These are phyloP conservation scores for Pisolithus microcarpus DNA, from an alignment of 768 basidiomycete species.

Conservation along the genomic window DNA sequence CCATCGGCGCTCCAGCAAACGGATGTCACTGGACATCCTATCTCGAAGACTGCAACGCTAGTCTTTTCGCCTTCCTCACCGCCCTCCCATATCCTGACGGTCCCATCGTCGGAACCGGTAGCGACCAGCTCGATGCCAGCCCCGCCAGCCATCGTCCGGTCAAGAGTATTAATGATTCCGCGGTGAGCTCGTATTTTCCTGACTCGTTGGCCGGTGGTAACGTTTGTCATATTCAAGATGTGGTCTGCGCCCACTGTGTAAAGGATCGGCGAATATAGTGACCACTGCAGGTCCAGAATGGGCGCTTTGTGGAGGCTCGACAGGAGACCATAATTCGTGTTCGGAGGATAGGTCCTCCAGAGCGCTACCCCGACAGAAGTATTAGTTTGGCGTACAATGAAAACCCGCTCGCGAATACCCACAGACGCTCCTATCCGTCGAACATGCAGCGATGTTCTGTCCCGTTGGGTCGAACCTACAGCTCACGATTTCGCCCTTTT, in stretches of 20 bases:
- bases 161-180: conserved; percentile 85
- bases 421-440: conserved; percentile 87
- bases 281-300: conserved; percentile 90
- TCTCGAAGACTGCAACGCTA: conserved; percentile 70
- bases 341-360: conserved; percentile 89
- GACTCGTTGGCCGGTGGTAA: conserved; percentile 76
- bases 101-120: conserved; percentile 89
- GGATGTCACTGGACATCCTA: conserved; percentile 86
- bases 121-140: conserved; percentile 79
- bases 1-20: conserved; percentile 94
- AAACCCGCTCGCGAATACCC: conserved; percentile 27
- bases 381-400: conserved; percentile 1
- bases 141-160: conserved; percentile 79
- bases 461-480: conserved; percentile 94
- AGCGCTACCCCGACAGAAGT: conserved; percentile 43
- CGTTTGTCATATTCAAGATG: conserved; percentile 65
- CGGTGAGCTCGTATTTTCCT: conserved; percentile 82
- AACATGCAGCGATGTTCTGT: conserved; percentile 88
- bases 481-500: conserved; percentile 77
- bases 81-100: conserved; percentile 88
- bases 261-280: conserved; percentile 59
- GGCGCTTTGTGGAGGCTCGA: conserved; percentile 82
- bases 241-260: conserved; percentile 92
- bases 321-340: conserved; percentile 86
- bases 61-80: conserved; percentile 66